Percentiles rank a stretch among this genome's conserved stretches.
phyloP scores from a whole-genome alignment of 1,284 basidiomycete species.

The Thecaphora frezii region DNA sequence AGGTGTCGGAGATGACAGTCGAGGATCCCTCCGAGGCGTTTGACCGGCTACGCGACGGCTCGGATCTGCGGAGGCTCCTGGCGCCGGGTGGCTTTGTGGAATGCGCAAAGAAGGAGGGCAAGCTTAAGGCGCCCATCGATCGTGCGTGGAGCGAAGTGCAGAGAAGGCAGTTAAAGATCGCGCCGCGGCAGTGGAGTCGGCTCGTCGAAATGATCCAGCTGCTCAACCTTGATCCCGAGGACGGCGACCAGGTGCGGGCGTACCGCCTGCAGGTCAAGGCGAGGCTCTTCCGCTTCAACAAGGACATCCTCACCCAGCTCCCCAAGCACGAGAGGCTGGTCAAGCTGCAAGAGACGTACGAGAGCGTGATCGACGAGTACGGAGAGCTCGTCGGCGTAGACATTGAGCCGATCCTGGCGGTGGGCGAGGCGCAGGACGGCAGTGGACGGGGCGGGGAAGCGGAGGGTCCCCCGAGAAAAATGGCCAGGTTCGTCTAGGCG shows the following conservation, averaged over 20 bases:
- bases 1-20: slow-evolving; percentile 85
- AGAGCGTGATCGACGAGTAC: slow-evolving; percentile 83
- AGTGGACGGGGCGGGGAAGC: slow-evolving; percentile 13
- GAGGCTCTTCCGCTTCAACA: slow-evolving; percentile 86
- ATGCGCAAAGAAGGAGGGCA: slow-evolving; percentile 62
- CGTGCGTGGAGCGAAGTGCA: slow-evolving; percentile 77
- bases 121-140: slow-evolving; percentile 74
- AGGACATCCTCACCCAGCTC: slow-evolving; percentile 84
- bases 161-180: slow-evolving; percentile 83
- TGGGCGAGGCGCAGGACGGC: slow-evolving; percentile 15
- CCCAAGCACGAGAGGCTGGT: slow-evolving; percentile 80
- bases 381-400: slow-evolving; percentile 68
- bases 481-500: slow-evolving; percentile 21
- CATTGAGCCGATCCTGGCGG: slow-evolving; percentile 42
- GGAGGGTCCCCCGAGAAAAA: slow-evolving; percentile 26
- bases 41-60: slow-evolving; percentile 88
- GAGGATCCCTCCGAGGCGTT: slow-evolving; percentile 97
- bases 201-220: slow-evolving; percentile 89
- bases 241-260: slow-evolving; percentile 66
- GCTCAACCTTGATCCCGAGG: slow-evolving; percentile 69
- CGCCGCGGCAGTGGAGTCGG: slow-evolving; percentile 88
- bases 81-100: slow-evolving; percentile 65
- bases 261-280: slow-evolving; percentile 75
- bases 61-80: slow-evolving; percentile 82
- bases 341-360: slow-evolving; percentile 91